Base-by-base conservation (phyloP, 148 eudicot genomes). In the Pouteria glomerata region DNA sequence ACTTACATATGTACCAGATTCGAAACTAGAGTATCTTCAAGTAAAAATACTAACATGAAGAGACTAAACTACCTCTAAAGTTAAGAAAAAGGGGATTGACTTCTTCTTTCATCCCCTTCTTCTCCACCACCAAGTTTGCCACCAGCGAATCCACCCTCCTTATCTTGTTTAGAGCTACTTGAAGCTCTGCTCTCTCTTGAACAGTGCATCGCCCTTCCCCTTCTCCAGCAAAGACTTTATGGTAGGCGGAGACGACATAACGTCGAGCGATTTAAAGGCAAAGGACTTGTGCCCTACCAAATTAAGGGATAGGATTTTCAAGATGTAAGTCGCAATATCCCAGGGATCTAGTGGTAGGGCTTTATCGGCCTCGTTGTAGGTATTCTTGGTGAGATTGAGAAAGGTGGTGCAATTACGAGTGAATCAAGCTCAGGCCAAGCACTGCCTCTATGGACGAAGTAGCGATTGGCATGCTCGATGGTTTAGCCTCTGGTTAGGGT, bases 141-240 rank as follows among this genome's bases (percentile, higher is more conserved):
- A 90, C 80, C 39, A 88, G 92, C 78, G 87, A 79, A 73, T 90
- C 96, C 50, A 86, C 82, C 44, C 93, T 67, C 73, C 90, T 24
- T 70, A 84, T 47, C 68, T 72, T 70, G 55, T 82, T 83, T 81
- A 87, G 70, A 12, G 73, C 91, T 50, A 89, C 7, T 59, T 70
- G 81, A 47, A 93, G 24, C 89, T 90, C 94, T 19, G 96, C 96
- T 79, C 98, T n/a, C n/a, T 69, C 65, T 81, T 93, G 8, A 87
- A 79, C 70, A 93, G 69, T 63, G 96, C 94, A 26, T 93, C 94
- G 0, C 82, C 89, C 7, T 70, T 73, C 80, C 90, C 98, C 21
- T 42, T 57, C 4, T 27, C 85, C 37, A 84, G 66, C 71, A 87
- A 37, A n/a, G 77, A 31, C 72, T 79, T 87, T 72, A 67, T 80